Percentiles rank a stretch among this genome's conserved stretches.
Evolutionary conservation across 805 yeast genomes (phyloP).

Genomic region (Isabelozyma rhagii): DNA sequence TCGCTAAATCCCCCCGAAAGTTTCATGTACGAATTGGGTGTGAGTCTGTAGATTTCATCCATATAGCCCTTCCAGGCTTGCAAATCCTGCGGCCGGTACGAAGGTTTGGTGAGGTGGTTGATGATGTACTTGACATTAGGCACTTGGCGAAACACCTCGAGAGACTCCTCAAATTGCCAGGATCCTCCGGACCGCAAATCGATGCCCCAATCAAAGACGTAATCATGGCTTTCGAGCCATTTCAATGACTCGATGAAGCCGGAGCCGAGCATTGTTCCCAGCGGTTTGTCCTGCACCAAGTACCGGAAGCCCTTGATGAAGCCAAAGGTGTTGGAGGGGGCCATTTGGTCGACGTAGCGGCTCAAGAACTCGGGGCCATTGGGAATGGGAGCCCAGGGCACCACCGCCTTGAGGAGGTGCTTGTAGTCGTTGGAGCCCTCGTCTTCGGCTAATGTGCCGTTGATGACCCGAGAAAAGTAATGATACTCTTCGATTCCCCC

Average conservation of each 20-base stretch:
- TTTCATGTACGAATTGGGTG: slow-evolving; percentile 29
- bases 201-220: slow-evolving; percentile 42
- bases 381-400: slow-evolving; percentile 48
- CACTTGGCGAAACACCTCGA: slow-evolving; percentile 19
- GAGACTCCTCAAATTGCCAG: slow-evolving; percentile 40
- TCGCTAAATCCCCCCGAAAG: slow-evolving; percentile 43
- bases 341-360: slow-evolving; percentile 10
- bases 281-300: slow-evolving; percentile 42
- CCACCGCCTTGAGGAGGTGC: slow-evolving; percentile 20
- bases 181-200: slow-evolving; percentile 34
- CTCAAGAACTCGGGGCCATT: slow-evolving; percentile 21
- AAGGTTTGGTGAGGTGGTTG: slow-evolving; percentile 45
- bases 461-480: slow-evolving; percentile 13
- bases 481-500: slow-evolving; percentile 18
- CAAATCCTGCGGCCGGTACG: slow-evolving; percentile 11
- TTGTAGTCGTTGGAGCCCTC: slow-evolving; percentile 7
- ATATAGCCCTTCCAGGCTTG: slow-evolving; percentile 17
- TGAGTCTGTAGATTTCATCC: slow-evolving; percentile 11
- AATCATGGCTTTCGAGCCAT: slow-evolving; percentile 25
- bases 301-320: slow-evolving; percentile 40
- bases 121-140: slow-evolving; percentile 28
- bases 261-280: slow-evolving; percentile 24
- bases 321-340: slow-evolving; percentile 5
- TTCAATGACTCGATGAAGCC: slow-evolving; percentile 29
- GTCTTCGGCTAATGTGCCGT: slow-evolving; percentile 4